Evolutionary conservation across 2,329 filamentous ascomycete species (phyloP).

Genomic region (Exophiala xenobiotica): DNA sequence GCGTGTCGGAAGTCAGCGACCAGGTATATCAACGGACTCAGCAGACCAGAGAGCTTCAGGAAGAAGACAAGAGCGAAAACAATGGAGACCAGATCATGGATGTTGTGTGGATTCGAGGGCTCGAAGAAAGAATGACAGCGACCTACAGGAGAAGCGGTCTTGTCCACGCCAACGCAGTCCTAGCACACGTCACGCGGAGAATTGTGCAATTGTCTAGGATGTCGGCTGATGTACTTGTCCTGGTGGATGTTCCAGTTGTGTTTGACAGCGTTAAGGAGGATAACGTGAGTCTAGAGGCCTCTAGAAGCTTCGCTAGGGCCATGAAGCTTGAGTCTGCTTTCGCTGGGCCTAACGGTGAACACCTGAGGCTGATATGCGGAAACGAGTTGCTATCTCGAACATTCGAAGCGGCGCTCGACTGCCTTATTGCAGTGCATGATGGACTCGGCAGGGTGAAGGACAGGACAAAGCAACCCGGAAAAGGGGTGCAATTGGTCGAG

Average conservation of each 20-base stretch:
- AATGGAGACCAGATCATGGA: neutral
- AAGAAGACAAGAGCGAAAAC: too few relatives aligned
- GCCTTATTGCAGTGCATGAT: constrained; percentile 22
- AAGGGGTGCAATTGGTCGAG: constrained; percentile 17
- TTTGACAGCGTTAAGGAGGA: neutral
- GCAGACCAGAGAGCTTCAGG: neutral
- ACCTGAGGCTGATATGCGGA: constrained; percentile 12
- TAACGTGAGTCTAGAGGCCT: neutral
- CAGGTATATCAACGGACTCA: constrained; percentile 6
- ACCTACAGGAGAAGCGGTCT: constrained; percentile 22
- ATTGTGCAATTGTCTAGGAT: constrained; percentile 17
- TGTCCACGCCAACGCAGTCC: constrained; percentile 22
- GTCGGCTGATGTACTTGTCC: constrained; percentile 9
- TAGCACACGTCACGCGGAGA: constrained; percentile 13
- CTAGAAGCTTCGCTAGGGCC: constrained; percentile 1
- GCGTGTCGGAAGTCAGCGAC: constrained; percentile 22
- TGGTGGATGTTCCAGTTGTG: constrained; percentile 15
- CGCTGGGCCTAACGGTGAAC: constrained; percentile 8
- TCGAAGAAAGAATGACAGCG: constrained; percentile 9
- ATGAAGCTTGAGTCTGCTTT: constrained; percentile 20
- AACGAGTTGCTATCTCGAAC: constrained; percentile 16
- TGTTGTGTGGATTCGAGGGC: constrained; percentile 23
- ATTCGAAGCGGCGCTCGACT: constrained; percentile 16
- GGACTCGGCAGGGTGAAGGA: constrained; percentile 3
- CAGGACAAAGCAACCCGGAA: neutral